Conservation (phyloP, 2,329 filamentous ascomycete genomes). For the Seiridium unicorne region DNA sequence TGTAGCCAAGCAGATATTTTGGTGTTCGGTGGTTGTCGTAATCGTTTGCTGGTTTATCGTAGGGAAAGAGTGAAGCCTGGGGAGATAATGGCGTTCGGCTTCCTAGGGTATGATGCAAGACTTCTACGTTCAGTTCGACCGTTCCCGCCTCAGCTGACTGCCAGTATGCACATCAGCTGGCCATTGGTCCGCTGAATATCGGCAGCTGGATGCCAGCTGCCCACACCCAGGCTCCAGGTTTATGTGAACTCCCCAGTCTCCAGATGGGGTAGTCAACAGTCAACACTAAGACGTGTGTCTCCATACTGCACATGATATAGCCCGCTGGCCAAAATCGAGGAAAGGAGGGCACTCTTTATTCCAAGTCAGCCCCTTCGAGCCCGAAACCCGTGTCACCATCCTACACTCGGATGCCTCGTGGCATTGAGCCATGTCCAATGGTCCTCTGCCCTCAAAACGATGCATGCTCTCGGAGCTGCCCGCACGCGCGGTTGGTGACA, state of each 20-base stretch:
- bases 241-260: too few relatives aligned
- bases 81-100: conserved; percentile 4
- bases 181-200: background rate
- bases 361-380: background rate
- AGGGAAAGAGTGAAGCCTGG: conserved; percentile 8
- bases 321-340: too few relatives aligned
- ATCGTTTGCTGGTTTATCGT: background rate
- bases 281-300: background rate
- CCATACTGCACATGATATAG: background rate
- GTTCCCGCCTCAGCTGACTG: background rate
- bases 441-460: conserved; percentile 62
- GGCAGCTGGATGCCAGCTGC: background rate
- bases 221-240: background rate
- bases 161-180: background rate
- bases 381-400: background rate
- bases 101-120: conserved; percentile 14
- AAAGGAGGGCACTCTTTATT: too few relatives aligned
- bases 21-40: background rate
- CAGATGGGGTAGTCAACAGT: too few relatives aligned
- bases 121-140: background rate
- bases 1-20: background rate
- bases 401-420: background rate
- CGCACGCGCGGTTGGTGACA: conserved; percentile 55
- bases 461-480: conserved; percentile 65
- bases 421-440: conserved; percentile 43